A percentile compares a stretch with the other conserved stretches of the same genome.
These are phyloP conservation scores for Nothomitra cinnamomea DNA, from an alignment of 2,329 filamentous ascomycete species.

Conservation along the genomic window DNA sequence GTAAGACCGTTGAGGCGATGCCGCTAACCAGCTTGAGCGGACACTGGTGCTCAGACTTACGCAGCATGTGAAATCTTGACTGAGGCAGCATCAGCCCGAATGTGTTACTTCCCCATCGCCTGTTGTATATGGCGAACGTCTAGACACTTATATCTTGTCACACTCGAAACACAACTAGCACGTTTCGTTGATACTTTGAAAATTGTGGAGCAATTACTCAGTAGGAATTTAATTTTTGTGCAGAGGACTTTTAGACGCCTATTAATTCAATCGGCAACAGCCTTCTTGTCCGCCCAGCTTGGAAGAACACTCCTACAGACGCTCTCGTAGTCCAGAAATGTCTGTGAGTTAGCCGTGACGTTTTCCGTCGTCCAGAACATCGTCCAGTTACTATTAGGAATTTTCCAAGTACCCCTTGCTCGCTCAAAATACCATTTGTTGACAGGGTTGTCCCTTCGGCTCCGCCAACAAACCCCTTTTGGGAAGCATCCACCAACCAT, in stretches of 20 bases:
- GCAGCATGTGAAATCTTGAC: too few species aligned
- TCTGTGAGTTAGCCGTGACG: constrained; percentile 33
- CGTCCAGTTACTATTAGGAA: constrained; percentile 73
- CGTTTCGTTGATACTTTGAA: constrained; percentile 18
- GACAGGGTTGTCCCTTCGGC: constrained; percentile 77
- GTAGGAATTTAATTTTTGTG: too few species aligned
- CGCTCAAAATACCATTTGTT: constrained; percentile 99
- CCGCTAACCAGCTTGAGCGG: neutral
- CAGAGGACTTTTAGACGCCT: neutral
- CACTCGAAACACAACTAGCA: too few species aligned
- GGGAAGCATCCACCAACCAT: constrained; percentile 88
- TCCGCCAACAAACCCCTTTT: constrained; percentile 79
- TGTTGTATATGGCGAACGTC: too few species aligned
- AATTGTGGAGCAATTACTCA: constrained; percentile 42
- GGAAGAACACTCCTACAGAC: constrained; percentile 52
- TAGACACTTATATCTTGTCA: too few species aligned
- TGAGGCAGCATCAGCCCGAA: too few species aligned
- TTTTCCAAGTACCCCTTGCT: constrained; percentile 64
- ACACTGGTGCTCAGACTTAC: neutral
- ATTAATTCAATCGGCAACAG: constrained; percentile 34
- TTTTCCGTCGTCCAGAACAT: constrained; percentile 94
- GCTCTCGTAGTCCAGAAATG: constrained; percentile 51
- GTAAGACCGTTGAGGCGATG: neutral
- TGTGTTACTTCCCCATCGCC: too few species aligned
- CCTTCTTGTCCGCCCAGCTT: constrained; percentile 44